Evolutionary conservation across 2,329 filamentous ascomycete genomes (phyloP), one percentile per base, ranked within the genome.

Genomic region (Gaeumannomyces tritici): DNA sequence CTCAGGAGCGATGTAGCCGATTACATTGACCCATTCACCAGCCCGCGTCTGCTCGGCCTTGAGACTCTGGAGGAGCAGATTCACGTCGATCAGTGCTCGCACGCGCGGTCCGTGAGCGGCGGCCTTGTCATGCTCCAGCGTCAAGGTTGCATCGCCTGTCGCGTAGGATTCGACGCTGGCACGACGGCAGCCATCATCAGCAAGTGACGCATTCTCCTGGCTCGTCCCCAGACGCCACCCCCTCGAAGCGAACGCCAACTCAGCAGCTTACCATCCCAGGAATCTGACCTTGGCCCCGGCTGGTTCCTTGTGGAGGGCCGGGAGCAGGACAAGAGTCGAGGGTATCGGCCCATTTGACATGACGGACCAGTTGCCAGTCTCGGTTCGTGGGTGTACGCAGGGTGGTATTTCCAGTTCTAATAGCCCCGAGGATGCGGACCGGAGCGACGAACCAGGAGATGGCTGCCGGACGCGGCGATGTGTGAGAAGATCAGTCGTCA

Each of bases 21-120:
- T 84, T 4, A 97, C 81, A 71, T 97, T 96, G 60, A 97, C 75
- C 92, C 93, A 97, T 64, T 88, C 82, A n/a, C 93, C 93, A 29
- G 89, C 76, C 60, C 86, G 81, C 61, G 89, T 81, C 60, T 89
- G 80, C 62, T 87, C 81, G 27, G 81, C 75, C 26, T 83, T 84
- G 63, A 95, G 75, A 12, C 77, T 80, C 68, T 87, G 82, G 6
- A 96, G 80, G 3, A 96, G 74, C 66, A 93, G 83, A 61, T 84
- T 81, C 64, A 96, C 81, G 69, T 95, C 85, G 47, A 96, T 89
- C 51, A 78, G 71, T 1, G 85, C 88, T 59, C 74, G 75, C 55
- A 81, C 75, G 57, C 75, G 73, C 62, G 72, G 72, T 5, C 35
- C 42, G 26, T 21, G 26, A 3, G 42, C 7, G 11, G 28, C 47